Evolutionary conservation across 495 filamentous ascomycete genomes (phyloP), one percentile per base, ranked within the genome.

Genomic region (Cryomyces antarcticus): DNA sequence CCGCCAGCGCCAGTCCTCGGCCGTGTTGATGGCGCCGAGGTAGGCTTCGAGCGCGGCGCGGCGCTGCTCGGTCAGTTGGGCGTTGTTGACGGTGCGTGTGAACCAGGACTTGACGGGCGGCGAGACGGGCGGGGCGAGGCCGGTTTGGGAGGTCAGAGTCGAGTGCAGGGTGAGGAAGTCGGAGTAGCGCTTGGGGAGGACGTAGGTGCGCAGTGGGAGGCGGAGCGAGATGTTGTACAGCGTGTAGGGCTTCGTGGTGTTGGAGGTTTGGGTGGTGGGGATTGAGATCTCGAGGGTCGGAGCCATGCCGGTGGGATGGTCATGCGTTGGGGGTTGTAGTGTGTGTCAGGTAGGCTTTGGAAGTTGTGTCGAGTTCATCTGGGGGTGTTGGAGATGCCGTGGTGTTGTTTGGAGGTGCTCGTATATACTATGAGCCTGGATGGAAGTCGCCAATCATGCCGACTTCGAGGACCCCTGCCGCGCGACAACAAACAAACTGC

Each of bases 141-240:
- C 74, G 39, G 77, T 73, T 51, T 77, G 66, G 45, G 69, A 61
- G 51, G 65, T 66, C 6, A 97, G 73, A 27, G 70, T 51, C n/a
- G 57, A 51, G 66, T 97, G 76, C 44, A 97, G 77, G 46, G 71
- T 57, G 38, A 67, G 63, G 62, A 97, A 96, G 58, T 96, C 92
- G 43, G 78, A 87, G 71, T 95, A 97, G 52, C 89, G 85, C 62
- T 95, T 95, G 48, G 78, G 75, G 47, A 94, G 68, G 54, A 78
- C 80, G 57, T 84, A 83, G 42, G 82, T 84, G 46, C 84, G 80
- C 41, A 97, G 75, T 6, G 89, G 86, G 4, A 88, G 76, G 46
- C 82, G 78, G 50, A 95, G 68, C 34, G 75, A 78, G 58, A 96
- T 85, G 66, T 89, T 83, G 70, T 96, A 97, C 61, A 82, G 63